Evolutionary conservation across 768 basidiomycete genomes (phyloP).

Genomic region (Amanita pseudoporphyria): DNA sequence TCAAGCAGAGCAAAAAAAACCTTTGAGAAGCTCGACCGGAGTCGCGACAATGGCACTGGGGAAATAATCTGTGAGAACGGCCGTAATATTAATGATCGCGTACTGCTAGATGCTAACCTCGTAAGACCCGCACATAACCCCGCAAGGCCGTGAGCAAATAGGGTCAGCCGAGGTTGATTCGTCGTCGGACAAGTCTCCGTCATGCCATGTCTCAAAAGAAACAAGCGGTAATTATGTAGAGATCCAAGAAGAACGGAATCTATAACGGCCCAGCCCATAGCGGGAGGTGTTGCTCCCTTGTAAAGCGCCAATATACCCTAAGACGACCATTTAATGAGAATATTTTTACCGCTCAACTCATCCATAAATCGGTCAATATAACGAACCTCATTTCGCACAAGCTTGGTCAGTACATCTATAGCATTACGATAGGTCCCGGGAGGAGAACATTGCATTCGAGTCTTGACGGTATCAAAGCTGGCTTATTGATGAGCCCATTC

Average conservation of each 20-base stretch:
- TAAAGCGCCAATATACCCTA: conserved; percentile 59
- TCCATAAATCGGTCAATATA: conserved; percentile 4
- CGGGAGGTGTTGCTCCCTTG: conserved; percentile 67
- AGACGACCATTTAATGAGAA: background rate
- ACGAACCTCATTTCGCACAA: conserved; percentile 51
- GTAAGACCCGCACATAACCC: conserved; percentile 64
- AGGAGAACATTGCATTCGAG: conserved; percentile 60
- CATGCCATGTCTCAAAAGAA: conserved; percentile 41
- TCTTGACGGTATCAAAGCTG: conserved; percentile 69
- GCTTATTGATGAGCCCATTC: conserved; percentile 5
- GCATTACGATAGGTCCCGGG: conserved; percentile 55
- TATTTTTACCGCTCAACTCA: background rate
- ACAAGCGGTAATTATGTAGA: conserved; percentile 63
- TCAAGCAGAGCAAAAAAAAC: conserved; percentile 12
- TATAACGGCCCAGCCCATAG: conserved; percentile 64
- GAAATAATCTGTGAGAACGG: conserved; percentile 8
- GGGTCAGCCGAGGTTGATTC: conserved; percentile 41
- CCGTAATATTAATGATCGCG: conserved; percentile 4
- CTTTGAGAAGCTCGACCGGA: conserved; percentile 54
- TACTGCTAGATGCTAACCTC: conserved; percentile 36
- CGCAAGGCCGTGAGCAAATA: conserved; percentile 55
- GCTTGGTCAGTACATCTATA: conserved; percentile 46
- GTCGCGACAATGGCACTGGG: conserved; percentile 60
- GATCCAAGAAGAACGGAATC: conserved; percentile 65
- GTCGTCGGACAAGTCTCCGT: conserved; percentile 39